Evolutionary conservation across 2,329 filamentous ascomycete species (phyloP), one percentile per base, ranked within the genome.

Genomic region (Macroventuria anomochaeta): DNA sequence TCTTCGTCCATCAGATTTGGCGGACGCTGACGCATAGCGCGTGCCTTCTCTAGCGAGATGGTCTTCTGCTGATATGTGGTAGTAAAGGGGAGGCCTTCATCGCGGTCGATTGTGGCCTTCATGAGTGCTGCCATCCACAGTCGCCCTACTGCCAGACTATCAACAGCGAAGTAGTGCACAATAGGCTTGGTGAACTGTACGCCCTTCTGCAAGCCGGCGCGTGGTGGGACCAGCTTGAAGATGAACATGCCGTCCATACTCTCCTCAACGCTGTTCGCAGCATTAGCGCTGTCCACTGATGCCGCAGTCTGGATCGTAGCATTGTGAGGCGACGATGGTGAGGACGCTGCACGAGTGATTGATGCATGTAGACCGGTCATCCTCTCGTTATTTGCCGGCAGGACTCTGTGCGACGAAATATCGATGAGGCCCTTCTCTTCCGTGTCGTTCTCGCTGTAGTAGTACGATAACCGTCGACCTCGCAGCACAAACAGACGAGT

Each of bases 121-220:
- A 99, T 96, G 44, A 99, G 79, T 5, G 95, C 95, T 4, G 92
- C 95, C 95, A 99, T 99, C 95, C 95, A 99, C 33, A 96, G 79
- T 11, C 95, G 87, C 13, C 95, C 95, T 70, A 95, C 86, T 65
- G 91, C 87, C 53, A 97, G 80, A 65, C 89, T 96, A 46, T 96
- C 93, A 18, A 97, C 92, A 5, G 96, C 95, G 74, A 99, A 99
- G 75, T 97, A 97, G 74, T 99, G 95, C 32, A 97, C 90, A 7
- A 92, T 95, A 4, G 95, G 95, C 74, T 97, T 97, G 1, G 95
- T 99, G 72, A 99, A 99, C 70, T 93, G 96, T 53, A 99, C 93
- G 0, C 92, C 95, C 51, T 91, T 88, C 10, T 92, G 91, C 8
- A 96, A 83, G 10, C 93, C 93, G 5, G 88, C 85, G 55, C 93